Percentiles rank a stretch among this genome's conserved stretches.
These are phyloP conservation scores for Albifimbria verrucaria DNA, from an alignment of 2,329 filamentous ascomycete genomes.

Conservation along the genomic window DNA sequence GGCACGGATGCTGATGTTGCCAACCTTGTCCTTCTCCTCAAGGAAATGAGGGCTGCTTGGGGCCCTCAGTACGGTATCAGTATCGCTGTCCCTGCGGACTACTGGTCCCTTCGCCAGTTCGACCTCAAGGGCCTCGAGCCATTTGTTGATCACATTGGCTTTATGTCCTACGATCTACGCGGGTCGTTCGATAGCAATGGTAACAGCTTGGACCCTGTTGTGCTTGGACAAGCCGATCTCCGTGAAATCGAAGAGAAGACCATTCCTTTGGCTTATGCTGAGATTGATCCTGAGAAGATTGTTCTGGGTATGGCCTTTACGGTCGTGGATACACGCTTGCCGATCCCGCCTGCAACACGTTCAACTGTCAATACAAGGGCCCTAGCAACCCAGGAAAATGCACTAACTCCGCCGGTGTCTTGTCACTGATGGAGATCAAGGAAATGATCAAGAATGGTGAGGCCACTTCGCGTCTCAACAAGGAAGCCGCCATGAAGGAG, in stretches of 20 bases:
- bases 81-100: conserved; percentile 30
- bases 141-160: conserved; percentile 33
- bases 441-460: conserved; percentile 18
- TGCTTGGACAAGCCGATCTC: conserved; percentile 39
- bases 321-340: conserved; percentile 39
- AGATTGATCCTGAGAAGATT: conserved; percentile 36
- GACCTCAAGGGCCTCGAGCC: conserved; percentile 32
- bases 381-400: conserved; percentile 24
- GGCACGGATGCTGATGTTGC: conserved; percentile 34
- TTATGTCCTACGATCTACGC: conserved; percentile 40
- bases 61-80: conserved; percentile 36
- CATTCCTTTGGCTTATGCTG: conserved; percentile 37
- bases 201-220: conserved; percentile 21
- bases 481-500: conserved; percentile 12
- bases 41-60: conserved; percentile 27
- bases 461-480: conserved; percentile 12
- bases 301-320: conserved; percentile 46
- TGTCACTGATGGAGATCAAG: conserved; percentile 28
- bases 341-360: conserved; percentile 19
- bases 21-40: conserved; percentile 32
- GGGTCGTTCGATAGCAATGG: conserved; percentile 36
- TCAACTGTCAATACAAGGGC: conserved; percentile 18
- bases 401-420: conserved; percentile 23
- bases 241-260: conserved; percentile 35
- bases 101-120: conserved; percentile 36